Base-by-base conservation (phyloP, 176 grass and related monocot species). In the Ananas comosus region DNA sequence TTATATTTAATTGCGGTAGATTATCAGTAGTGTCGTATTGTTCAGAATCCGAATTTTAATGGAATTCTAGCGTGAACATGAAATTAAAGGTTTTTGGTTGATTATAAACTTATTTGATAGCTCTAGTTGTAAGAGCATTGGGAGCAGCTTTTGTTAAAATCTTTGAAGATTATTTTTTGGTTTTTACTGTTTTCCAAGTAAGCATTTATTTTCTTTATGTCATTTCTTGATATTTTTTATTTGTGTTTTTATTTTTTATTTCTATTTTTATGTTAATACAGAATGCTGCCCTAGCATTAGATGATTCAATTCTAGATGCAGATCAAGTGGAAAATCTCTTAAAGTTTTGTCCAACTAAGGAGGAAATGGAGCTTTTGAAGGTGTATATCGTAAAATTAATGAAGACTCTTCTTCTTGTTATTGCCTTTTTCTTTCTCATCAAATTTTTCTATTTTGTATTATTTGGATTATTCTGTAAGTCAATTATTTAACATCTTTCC, bases 281-380 rank as follows among this genome's bases (percentile, higher is more conserved):
- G 93, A 87, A 71, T 92, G 84, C 86, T 66, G 86, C 86, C 73
- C 80, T 96, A 80, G 88, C 88, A 28, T 76, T 96, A 81, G 89
- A 96, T 50, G 88, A 96, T 75, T 96, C 83, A 48, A 64, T 96
- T 89, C 81, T 96, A 80, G 93, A 96, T 14, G 74, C 66, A 70
- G 93, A 96, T 83, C 93, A 96, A 81, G 64, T 96, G 51, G 88
- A 92, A 76, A 96, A 96, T 78, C 76, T 96, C 52, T 82, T 96
- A 78, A 96, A 96, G 72, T 96, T 89, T 81, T 96, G 93, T 79
- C 93, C 93, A 24, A 96, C 92, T 67, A 96, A 96, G 83, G 86
- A 92, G 65, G 92, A 96, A 81, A 96, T 96, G 86, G 92, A 96
- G 63, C 85, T 88, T 82, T 77, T 96, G 78, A 96, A 96, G 92